Conservation (phyloP, 345 rosid genomes). For the Rhizophora apiculata region DNA sequence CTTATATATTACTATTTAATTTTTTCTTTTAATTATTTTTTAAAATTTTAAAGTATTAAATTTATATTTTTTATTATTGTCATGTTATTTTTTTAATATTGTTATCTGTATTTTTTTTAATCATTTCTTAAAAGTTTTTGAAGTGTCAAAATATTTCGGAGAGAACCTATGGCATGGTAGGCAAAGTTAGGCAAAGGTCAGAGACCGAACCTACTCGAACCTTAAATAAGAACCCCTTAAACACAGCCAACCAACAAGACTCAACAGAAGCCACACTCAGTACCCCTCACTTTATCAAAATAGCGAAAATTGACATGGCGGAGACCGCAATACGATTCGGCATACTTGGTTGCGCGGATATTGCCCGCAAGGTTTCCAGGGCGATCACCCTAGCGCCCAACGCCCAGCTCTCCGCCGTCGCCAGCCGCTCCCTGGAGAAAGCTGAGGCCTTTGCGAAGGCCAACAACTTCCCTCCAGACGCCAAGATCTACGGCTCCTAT, state of each 20-base stretch:
- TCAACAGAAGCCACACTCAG: no score
- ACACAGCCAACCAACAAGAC: neutral
- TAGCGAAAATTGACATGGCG: constrained; percentile 21
- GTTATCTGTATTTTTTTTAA: no score
- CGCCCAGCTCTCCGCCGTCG: constrained; percentile 59
- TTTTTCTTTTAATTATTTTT: no score
- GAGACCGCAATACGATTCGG: constrained; percentile 47
- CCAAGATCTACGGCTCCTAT: constrained; percentile 64
- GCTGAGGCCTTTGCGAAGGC: constrained; percentile 51
- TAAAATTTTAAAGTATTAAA: no score
- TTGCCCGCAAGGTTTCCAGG: constrained; percentile 64
- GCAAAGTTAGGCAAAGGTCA: no score
- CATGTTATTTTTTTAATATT: no score
- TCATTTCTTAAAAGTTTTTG: no score
- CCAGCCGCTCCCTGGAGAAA: constrained; percentile 55
- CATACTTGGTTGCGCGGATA: constrained; percentile 64
- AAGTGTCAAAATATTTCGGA: no score
- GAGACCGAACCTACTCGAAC: neutral
- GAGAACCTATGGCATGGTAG: no score
- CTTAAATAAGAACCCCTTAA: neutral
- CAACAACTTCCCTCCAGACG: constrained; percentile 51
- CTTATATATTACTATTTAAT: no score
- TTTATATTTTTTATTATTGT: no score
- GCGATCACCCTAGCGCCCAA: constrained; percentile 66
- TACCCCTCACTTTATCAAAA: neutral